Percentiles rank a stretch among this genome's conserved stretches.
phyloP scores from a whole-genome alignment of 257 asterid genomes.

The Perilla frutescens region DNA sequence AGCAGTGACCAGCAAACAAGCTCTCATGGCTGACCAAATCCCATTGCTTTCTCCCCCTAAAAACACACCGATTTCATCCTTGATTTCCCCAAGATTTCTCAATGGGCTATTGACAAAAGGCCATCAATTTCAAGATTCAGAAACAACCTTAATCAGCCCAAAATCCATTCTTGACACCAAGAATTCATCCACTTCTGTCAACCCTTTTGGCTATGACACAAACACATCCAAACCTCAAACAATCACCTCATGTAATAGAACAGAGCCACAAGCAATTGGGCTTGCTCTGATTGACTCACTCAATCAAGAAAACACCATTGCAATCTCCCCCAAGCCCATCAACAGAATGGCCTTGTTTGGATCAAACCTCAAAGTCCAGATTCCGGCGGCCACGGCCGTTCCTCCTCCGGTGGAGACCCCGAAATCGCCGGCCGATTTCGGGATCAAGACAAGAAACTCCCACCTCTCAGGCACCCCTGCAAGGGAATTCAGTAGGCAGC shows the following conservation, averaged over 20 bases:
- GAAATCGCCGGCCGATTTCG: constrained; percentile 79
- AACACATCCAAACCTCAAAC: constrained; percentile 29
- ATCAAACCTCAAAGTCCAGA: constrained; percentile 78
- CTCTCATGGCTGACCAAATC: constrained; percentile 62
- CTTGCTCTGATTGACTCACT: constrained; percentile 78
- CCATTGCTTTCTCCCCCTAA: constrained; percentile 44
- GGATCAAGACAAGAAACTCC: constrained; percentile 72
- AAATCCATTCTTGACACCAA: constrained; percentile 52
- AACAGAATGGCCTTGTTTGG: constrained; percentile 70
- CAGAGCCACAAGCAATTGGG: constrained; percentile 64
- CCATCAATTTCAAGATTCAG: background rate
- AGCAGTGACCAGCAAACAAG: constrained; percentile 63
- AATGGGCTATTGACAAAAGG: constrained; percentile 46
- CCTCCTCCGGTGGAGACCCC: constrained; percentile 53
- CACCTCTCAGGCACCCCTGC: constrained; percentile 37
- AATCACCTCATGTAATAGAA: constrained; percentile 32
- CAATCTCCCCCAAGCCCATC: constrained; percentile 41
- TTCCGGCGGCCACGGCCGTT: constrained; percentile 42
- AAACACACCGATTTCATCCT: constrained; percentile 56
- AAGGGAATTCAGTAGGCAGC: constrained; percentile 50
- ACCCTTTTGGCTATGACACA: constrained; percentile 56
- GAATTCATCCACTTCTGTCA: constrained; percentile 49
- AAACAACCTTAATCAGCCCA: constrained; percentile 24
- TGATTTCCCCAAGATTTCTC: constrained; percentile 71
- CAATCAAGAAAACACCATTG: constrained; percentile 24